These are phyloP conservation scores for Pythium apleroticum DNA, from an alignment of 352 stramenopile genomes.

Conservation along the genomic window DNA sequence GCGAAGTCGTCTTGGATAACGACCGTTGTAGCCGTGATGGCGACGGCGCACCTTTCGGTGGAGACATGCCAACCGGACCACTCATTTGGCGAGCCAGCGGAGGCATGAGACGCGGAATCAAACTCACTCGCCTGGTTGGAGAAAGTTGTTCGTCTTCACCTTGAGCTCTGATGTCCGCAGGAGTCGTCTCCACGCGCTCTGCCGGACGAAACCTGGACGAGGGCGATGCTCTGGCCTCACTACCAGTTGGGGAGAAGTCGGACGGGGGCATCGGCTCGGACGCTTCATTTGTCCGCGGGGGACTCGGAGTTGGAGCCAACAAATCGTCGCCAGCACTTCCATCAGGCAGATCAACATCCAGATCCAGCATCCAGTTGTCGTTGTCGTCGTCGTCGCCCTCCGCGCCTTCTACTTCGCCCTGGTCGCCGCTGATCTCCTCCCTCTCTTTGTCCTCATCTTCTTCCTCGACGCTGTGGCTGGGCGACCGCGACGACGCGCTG, in stretches of 20 bases:
- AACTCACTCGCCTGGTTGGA: not conserved
- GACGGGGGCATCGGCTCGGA: not conserved
- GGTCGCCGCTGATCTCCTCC: not conserved
- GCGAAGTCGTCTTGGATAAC: constrained; percentile 5
- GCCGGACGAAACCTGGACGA: not conserved
- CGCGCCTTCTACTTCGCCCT: not conserved
- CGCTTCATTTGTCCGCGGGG: not conserved
- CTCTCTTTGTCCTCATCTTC: constrained; percentile 7
- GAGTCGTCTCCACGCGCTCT: not conserved
- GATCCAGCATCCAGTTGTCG: constrained; percentile 16
- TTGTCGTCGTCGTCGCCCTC: not conserved
- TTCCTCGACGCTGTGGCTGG: constrained; percentile 13
- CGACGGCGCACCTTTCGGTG: not conserved
- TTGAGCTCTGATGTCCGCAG: not conserved
- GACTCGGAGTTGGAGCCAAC: not conserved
- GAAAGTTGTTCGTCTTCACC: not conserved
- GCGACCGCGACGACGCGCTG: constrained; percentile 17
- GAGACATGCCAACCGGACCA: not conserved
- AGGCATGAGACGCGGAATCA: constrained; percentile 12
- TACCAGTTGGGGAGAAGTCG: not conserved
- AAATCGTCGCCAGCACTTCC: not conserved
- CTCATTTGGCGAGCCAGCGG: constrained; percentile 14
- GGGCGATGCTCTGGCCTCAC: not conserved
- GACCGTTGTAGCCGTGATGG: constrained; percentile 11
- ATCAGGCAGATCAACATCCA: constrained; percentile 23